phyloP scores from a whole-genome alignment of 176 grass and related monocot species.

The Luzula sylvatica region DNA sequence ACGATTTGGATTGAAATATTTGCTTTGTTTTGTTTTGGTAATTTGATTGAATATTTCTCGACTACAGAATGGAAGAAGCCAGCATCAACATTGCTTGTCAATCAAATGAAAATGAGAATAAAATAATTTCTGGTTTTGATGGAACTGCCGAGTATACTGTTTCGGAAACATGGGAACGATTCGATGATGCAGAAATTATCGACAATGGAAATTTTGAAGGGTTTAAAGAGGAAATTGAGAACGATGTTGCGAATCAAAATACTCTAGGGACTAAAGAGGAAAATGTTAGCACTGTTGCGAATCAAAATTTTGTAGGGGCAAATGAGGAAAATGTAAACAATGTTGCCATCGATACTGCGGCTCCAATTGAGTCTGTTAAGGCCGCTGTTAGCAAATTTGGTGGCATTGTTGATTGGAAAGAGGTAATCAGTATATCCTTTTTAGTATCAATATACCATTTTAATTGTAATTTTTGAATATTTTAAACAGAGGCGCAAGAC shows the following conservation, averaged over 20 bases:
- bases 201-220: constrained; percentile 19
- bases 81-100: too few species aligned
- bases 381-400: constrained; percentile 77
- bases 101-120: too few species aligned
- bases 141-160: too few species aligned
- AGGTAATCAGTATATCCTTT: constrained; percentile 34
- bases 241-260: constrained; percentile 30
- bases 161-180: too few species aligned
- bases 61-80: too few species aligned
- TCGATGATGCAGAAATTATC: too few species aligned
- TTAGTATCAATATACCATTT: background rate
- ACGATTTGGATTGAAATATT: too few species aligned
- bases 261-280: constrained; percentile 34
- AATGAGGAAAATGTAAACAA: constrained; percentile 35
- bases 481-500: constrained; percentile 39
- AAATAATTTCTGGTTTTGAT: too few species aligned
- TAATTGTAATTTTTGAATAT: background rate
- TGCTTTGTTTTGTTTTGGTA: too few species aligned
- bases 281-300: constrained; percentile 29
- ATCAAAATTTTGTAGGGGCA: constrained; percentile 38
- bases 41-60: too few species aligned
- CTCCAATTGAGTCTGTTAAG: constrained; percentile 83
- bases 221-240: constrained; percentile 33
- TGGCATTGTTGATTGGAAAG: constrained; percentile 74
- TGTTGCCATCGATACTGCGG: constrained; percentile 40